Conservation (phyloP, 169 alveolate genomes). For the Eimeria praecox region DNA sequence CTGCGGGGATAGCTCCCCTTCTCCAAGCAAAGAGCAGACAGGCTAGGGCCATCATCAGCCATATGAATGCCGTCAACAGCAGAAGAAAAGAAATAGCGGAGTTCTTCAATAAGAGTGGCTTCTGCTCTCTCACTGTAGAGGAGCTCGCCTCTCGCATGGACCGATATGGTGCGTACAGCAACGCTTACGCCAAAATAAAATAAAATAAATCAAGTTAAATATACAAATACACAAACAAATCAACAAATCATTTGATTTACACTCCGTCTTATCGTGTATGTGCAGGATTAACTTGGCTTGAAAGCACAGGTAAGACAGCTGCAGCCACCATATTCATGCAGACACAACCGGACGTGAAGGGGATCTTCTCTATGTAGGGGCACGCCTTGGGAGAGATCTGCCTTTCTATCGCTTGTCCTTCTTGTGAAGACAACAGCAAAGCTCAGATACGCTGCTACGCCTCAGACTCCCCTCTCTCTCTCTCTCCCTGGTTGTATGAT, state of each 20-base stretch:
- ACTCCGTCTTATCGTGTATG: not conserved
- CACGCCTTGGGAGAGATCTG: slow-evolving; percentile 46
- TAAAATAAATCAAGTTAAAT: no score
- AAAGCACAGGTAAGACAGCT: slow-evolving; percentile 49
- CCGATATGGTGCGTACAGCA: slow-evolving; percentile 52
- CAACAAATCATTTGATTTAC: not conserved
- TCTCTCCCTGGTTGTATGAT: not conserved
- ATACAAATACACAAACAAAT: not conserved
- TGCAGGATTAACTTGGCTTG: slow-evolving; percentile 43
- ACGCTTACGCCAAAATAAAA: no score
- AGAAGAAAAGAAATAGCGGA: slow-evolving; percentile 64
- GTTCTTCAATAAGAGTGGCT: slow-evolving; percentile 43
- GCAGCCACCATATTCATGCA: no score
- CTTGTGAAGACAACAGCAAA: not conserved
- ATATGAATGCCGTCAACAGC: slow-evolving; percentile 63
- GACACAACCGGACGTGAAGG: no score
- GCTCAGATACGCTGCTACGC: no score
- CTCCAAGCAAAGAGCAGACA: slow-evolving; percentile 1
- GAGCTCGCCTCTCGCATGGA: slow-evolving; percentile 73
- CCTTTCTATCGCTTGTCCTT: slow-evolving; percentile 29
- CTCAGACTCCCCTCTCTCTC: not conserved
- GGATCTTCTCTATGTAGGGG: not conserved
- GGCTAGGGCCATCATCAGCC: slow-evolving; percentile 64
- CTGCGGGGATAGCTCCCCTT: slow-evolving; percentile 77
- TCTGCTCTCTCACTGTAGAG: slow-evolving; percentile 64